Conservation (phyloP, 2,329 filamentous ascomycete genomes). For the Diplodia mutila region DNA sequence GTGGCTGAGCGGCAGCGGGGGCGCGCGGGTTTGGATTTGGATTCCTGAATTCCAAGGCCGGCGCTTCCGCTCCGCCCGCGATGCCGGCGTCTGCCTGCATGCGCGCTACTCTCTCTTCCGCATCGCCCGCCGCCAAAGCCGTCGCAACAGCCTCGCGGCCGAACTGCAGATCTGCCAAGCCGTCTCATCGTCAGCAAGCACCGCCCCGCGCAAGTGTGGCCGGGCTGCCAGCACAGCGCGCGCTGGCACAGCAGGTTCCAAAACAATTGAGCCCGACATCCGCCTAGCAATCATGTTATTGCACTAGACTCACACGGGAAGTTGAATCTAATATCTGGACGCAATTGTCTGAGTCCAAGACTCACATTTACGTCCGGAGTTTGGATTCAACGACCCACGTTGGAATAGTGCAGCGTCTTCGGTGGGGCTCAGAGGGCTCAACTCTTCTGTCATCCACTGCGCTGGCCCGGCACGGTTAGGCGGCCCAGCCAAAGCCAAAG, state of each 20-base stretch:
- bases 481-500: background rate
- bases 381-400: too few relatives aligned
- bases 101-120: background rate
- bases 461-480: too few relatives aligned
- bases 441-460: too few relatives aligned
- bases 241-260: background rate
- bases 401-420: too few relatives aligned
- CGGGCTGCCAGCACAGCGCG: background rate
- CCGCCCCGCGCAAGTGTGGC: background rate
- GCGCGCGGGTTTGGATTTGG: constrained; percentile 2
- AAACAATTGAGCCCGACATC: too few relatives aligned
- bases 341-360: too few relatives aligned
- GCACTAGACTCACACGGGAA: too few relatives aligned
- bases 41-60: constrained; percentile 23
- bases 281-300: too few relatives aligned
- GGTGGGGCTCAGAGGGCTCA: too few relatives aligned
- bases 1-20: constrained; percentile 13
- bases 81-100: background rate
- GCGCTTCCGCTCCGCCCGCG: background rate
- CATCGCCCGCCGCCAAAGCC: background rate
- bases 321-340: too few relatives aligned
- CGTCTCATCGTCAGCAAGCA: constrained; percentile 15
- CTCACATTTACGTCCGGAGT: too few relatives aligned
- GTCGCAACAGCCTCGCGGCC: constrained; percentile 19
- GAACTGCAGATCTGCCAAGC: constrained; percentile 20